Percentiles rank a stretch among this genome's conserved stretches.
Evolutionary conservation across 202 grass and related monocot genomes (phyloP).

Genomic region (Zoysia matrella): DNA sequence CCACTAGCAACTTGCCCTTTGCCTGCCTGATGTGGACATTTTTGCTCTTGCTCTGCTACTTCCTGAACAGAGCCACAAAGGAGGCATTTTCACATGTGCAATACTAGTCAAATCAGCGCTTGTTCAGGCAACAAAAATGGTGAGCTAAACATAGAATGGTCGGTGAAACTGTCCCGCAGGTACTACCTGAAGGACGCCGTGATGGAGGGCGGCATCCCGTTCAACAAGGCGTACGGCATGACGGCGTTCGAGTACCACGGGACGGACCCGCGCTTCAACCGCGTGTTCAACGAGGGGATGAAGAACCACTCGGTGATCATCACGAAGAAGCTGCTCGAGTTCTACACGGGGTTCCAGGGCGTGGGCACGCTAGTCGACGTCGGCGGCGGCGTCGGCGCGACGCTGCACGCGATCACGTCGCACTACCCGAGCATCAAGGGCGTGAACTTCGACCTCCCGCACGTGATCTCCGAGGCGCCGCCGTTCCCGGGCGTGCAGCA

Average conservation of each 20-base stretch:
- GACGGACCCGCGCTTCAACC: constrained; percentile 81
- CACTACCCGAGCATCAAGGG: constrained; percentile 52
- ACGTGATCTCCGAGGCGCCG: constrained; percentile 91
- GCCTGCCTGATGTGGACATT: too few relatives aligned
- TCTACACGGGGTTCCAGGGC: constrained; percentile 66
- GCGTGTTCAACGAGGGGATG: constrained; percentile 93
- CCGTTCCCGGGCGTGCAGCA: constrained; percentile 72
- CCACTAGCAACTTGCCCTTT: too few relatives aligned
- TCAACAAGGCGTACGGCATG: constrained; percentile 97
- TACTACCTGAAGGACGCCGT: constrained; percentile 78
- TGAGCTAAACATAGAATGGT: too few relatives aligned
- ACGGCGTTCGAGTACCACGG: constrained; percentile 83
- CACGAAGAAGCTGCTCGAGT: constrained; percentile 83
- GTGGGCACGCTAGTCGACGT: constrained; percentile 65
- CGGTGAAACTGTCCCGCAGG: constrained; percentile 34
- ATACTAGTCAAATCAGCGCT: too few relatives aligned
- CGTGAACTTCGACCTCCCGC: constrained; percentile 84
- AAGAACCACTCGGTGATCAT: constrained; percentile 78
- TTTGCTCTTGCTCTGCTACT: too few relatives aligned
- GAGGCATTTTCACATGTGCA: too few relatives aligned
- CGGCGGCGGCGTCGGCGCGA: constrained; percentile 76
- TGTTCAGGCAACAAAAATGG: too few relatives aligned
- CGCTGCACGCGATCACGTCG: constrained; percentile 61
- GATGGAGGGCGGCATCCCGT: constrained; percentile 77
- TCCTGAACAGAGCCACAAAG: too few relatives aligned